Percentiles rank a stretch among this genome's conserved stretches.
phyloP scores from a whole-genome alignment of 2,329 filamentous ascomycete species.

The Penicillium psychrosexuale region DNA sequence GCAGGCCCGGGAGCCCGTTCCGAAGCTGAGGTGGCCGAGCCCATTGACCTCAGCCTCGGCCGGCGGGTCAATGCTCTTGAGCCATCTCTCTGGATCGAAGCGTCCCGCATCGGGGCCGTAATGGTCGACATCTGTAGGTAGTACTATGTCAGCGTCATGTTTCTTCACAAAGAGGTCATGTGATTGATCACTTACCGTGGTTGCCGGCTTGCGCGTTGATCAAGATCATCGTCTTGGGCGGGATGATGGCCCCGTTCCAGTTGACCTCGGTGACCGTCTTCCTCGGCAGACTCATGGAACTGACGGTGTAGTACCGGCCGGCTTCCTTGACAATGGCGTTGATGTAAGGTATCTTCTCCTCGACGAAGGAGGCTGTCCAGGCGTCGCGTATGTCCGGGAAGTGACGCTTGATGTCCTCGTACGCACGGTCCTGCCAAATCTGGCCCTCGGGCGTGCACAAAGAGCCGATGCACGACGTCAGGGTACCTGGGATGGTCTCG shows the following conservation, averaged over 20 bases:
- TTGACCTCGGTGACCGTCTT: slow-evolving; percentile 65
- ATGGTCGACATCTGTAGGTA: slow-evolving; percentile 53
- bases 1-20: slow-evolving; percentile 58
- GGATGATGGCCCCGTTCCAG: slow-evolving; percentile 63
- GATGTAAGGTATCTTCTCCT: slow-evolving; percentile 69
- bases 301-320: slow-evolving; percentile 70
- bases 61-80: slow-evolving; percentile 43
- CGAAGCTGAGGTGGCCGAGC: slow-evolving; percentile 56
- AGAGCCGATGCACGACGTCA: slow-evolving; percentile 70
- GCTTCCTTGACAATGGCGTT: slow-evolving; percentile 73
- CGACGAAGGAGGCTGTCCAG: slow-evolving; percentile 63
- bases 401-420: slow-evolving; percentile 62
- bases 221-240: slow-evolving; percentile 70
- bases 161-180: too few species aligned
- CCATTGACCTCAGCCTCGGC: slow-evolving; percentile 47
- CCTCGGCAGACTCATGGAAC: slow-evolving; percentile 68
- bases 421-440: slow-evolving; percentile 63
- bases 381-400: slow-evolving; percentile 63
- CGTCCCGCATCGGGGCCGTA: slow-evolving; percentile 54
- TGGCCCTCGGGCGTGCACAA: slow-evolving; percentile 60
- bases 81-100: slow-evolving; percentile 66
- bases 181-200: slow-evolving; percentile 40
- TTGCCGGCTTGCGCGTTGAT: slow-evolving; percentile 71
- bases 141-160: too few species aligned
- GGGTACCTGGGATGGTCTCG: slow-evolving; percentile 70